Base-by-base conservation (phyloP, 2,329 filamentous ascomycete species). In the Diplodia corticola region DNA sequence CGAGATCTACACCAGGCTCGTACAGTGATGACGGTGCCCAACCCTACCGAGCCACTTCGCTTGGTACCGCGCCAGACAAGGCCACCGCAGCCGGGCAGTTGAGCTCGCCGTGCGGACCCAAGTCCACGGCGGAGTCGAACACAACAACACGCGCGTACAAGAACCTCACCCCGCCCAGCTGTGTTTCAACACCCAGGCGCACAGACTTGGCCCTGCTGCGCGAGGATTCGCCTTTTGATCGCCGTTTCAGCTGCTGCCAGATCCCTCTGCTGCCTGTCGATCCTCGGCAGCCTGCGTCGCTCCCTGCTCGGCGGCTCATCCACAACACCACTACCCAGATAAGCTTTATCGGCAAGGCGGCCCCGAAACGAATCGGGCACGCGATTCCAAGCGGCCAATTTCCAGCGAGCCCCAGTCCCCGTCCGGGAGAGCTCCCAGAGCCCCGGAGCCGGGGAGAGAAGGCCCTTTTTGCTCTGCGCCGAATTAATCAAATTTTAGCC, bases 321-420 rank as follows among this genome's bases (percentile, higher is more conserved):
- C 26, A 4, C 40, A 20, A 7, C 57, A 44, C 24, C 28, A n/a
- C 28, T 49, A 20, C 12, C 13, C 40, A 61, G 40, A 61, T 49
- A 61, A 61, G 57, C 57, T 61, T 61, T 35, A n/a, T 26, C 57
- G 57, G 57, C 57, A 61, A 6, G n/a, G 35, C 12, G 44, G 30
- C 24, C 28, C 57, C 57, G 57, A 61, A 49, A 61, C 57, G 7
- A 48, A 60, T 57, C 54, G 40, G 54, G 35, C 22, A 44, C 35
- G 13, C 57, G 57, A 61, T 61, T 40, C 49, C 55, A 48, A 22
- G 15, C 15, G 33, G 33, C 20, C 12, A 30, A 46, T 35, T 24
- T 20, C 26, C 10, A 22, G 24, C 44, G 4, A 10, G 44, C 26
- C 57, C 44, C 35, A n/a, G 44, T 61, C 44, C 57, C n/a, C 48